Evolutionary conservation across 176 grass and related monocot genomes (phyloP), one percentile per base, ranked within the genome.

Genomic region (Zoysia pacifica): DNA sequence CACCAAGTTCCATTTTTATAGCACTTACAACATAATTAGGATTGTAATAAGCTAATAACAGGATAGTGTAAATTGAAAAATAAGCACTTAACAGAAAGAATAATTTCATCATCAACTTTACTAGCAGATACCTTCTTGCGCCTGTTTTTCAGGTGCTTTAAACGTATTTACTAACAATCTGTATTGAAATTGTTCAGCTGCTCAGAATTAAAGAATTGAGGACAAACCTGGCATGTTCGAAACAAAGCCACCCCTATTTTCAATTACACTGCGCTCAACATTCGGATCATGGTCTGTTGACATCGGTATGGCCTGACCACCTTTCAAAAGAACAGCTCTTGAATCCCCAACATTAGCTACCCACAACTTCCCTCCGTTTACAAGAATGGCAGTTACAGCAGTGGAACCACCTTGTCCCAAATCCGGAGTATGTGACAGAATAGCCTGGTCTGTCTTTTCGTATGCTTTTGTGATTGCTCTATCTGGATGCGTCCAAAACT

Each of bases 291-390:
- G 94, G 73, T 97, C 94, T n/a, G 60, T 82, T 7, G 94, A 90
- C 84, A 97, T 87, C 72, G 93, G 89, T 83, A 90, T 86, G 64
- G 84, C 76, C 43, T 87, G 28, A 50, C 91, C 91, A 20, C 82
- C 89, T 90, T 91, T 97, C 47, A 88, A 74, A 82, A 97, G 91
- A 88, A 97, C 89, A 48, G 94, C 91, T 55, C 94, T 80, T 55
- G 94, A 97, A 80, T 97, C 94, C 9, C 94, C 94, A 18, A 97
- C 72, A 88, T 97, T 97, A 55, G 91, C 94, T 77, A 97, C 82
- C 89, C 91, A 93, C 75, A 97, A 79, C 83, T 91, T 79, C 37
- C 28, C 84, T 9, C 91, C 89, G 0, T 93, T 91, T 39, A 97
- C 68, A 72, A 97, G 91, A 69, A 97, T 91, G 70, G 91, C 94